Evolutionary conservation across 768 basidiomycete genomes (phyloP), one percentile per base, ranked within the genome.

Genomic region (Trametes maxima): DNA sequence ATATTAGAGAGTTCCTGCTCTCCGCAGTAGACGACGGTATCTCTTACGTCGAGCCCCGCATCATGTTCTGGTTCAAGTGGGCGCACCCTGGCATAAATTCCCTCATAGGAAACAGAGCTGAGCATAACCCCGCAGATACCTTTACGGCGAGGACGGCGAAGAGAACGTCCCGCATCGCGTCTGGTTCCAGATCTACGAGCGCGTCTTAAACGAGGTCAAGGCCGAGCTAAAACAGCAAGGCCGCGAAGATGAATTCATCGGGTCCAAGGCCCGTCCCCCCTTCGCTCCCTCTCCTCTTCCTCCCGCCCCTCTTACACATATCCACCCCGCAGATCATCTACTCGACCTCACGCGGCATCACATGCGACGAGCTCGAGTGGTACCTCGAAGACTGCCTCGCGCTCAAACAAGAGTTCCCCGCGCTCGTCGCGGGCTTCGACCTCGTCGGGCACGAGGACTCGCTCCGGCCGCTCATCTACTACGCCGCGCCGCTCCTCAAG

Each of bases 381-480:
- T 86, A 85, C 69, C 72, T 85, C n/a, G 86, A 89, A 58, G 90
- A 93, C 65, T 90, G 90, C 64, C 83, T 92, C 54, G 74, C 76
- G 8, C 76, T 92, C 61, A 92, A 90, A 72, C 82, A 88, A 69
- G 82, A 84, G 57, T 92, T 89, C 68, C 90, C 89, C 21, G 80
- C 89, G 64, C 73, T 90, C 36, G 87, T 92, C 47, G 82, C 83
- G 44, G 90, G 88, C 2, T 93, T 92, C 66, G 90, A 92, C 74
- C 79, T 92, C 19, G 90, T 92, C n/a, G 90, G 90, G 4, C 79
- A 87, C 48, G 90, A 92, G 68, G 85, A 91, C 68, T 74, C 73
- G 6, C 66, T 83, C 22, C 78, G 75, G 42, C 87, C 89, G 17
- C 77, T 90, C 40, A 82, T 79, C 24, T 74, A 88, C 67, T 92